Evolutionary conservation across 805 yeast species (phyloP), one percentile per base, ranked within the genome.

Genomic region (Saturnispora gosingensis): DNA sequence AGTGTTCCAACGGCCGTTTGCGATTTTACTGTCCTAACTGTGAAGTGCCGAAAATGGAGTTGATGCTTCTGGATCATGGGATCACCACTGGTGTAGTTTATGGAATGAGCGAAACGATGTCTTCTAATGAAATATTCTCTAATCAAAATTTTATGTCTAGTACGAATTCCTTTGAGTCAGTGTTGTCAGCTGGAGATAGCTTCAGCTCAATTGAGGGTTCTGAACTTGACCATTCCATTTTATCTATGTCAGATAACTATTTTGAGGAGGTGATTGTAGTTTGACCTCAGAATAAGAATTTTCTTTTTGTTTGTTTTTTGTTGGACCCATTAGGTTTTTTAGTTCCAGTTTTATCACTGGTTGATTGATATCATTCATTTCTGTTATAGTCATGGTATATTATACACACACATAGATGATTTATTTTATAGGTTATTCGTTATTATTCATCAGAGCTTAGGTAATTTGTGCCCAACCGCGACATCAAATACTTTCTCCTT

Each of bases 1-100:
- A 45, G 60, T 67, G 38, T 62, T 67, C 11, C 67, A 72, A 30
- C 65, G 65, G 49, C 61, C 67, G 30, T 11, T 56, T 64, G 46
- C 62, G 66, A 55, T 48, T 69, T 83, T 56, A 78, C 83, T 86
- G 88, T 68, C 88, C 91, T 34, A 85, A 84, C 62, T 74, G 84
- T 53, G 88, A 84, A 54, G 66, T 73, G 6, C 69, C 64, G 5
- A 80, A 80, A 57, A 77, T 85, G 58, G 83, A 82, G 58, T 54
- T 56, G 20, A 65, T 85, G 53, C 66, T 85, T 53, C 61, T 72
- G 39, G 93, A 85, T 43, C 71, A 78, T 54, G 84, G 78, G 24
- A 77, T 85, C 6, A 63, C 75, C 2, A 72, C 76, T 8, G 61
- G 57, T 6, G 20, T 57, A 3, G 59, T 58, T n/a, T 39, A 49